A percentile compares a stretch with the other conserved stretches of the same genome.
These are phyloP conservation scores for Eucalyptus tenuipes DNA, from an alignment of 345 rosid species.

Conservation along the genomic window DNA sequence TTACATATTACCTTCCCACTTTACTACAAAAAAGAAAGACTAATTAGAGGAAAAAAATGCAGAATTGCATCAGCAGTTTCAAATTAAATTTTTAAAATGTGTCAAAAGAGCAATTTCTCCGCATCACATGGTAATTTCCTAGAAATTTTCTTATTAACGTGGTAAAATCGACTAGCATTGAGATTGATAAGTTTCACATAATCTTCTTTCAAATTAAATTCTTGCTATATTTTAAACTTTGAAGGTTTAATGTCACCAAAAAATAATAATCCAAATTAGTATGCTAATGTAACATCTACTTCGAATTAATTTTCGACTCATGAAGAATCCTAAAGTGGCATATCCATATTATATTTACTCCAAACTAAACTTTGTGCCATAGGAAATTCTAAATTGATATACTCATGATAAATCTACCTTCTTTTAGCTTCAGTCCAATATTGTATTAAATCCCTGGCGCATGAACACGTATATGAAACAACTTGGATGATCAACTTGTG, in stretches of 20 bases:
- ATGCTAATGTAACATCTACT: no score
- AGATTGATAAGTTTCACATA: not conserved
- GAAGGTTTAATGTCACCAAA: no score
- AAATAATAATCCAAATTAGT: no score
- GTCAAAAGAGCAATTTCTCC: not conserved
- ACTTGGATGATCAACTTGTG: not conserved
- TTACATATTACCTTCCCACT: not conserved
- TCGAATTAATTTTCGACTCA: not conserved
- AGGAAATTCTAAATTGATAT: not conserved
- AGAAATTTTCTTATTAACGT: not conserved
- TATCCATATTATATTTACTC: accelerated
- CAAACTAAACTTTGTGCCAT: accelerated
- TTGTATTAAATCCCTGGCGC: not conserved
- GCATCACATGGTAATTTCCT: not conserved
- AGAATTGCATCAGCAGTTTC: not conserved
- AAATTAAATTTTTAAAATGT: not conserved
- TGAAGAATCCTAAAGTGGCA: not conserved
- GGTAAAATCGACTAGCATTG: not conserved
- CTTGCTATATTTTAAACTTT: not conserved
- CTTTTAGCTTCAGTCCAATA: accelerated
- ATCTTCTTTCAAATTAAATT: not conserved
- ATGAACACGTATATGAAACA: not conserved
- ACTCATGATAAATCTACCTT: not conserved
- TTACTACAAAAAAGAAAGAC: not conserved
- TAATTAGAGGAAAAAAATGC: not conserved